These are phyloP conservation scores for Echinochloa phyllopogon DNA, from an alignment of 176 grass and related monocot genomes.

Conservation along the genomic window DNA sequence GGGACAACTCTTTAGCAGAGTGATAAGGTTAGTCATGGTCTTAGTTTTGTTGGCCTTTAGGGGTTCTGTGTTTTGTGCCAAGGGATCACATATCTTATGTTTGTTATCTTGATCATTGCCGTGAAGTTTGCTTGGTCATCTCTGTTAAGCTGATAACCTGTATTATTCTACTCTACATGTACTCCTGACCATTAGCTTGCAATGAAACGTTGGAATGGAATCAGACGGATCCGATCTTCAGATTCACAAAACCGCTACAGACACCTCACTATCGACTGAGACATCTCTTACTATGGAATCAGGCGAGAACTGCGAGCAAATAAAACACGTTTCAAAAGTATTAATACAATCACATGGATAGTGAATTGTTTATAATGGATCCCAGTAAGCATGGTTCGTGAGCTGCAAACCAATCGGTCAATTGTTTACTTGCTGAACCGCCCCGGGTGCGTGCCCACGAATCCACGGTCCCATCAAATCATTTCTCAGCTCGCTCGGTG, in stretches of 20 bases:
- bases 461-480: background rate
- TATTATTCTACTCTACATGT: background rate
- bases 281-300: background rate
- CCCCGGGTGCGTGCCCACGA: background rate
- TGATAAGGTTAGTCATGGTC: background rate
- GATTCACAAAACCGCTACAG: no score
- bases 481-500: background rate
- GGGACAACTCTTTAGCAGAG: background rate
- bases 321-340: background rate
- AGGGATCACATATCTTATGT: background rate
- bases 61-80: background rate
- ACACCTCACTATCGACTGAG: no score
- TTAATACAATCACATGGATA: background rate
- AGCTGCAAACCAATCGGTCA: no score
- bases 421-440: no score
- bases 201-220: background rate
- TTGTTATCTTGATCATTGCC: background rate
- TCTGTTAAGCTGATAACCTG: background rate
- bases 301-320: background rate
- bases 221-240: no score
- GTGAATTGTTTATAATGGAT: no score
- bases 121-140: background rate
- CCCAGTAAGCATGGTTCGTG: no score
- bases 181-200: background rate
- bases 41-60: background rate